Evolutionary conservation across 257 asterid genomes (phyloP).

Genomic region (Ilex asprella): DNA sequence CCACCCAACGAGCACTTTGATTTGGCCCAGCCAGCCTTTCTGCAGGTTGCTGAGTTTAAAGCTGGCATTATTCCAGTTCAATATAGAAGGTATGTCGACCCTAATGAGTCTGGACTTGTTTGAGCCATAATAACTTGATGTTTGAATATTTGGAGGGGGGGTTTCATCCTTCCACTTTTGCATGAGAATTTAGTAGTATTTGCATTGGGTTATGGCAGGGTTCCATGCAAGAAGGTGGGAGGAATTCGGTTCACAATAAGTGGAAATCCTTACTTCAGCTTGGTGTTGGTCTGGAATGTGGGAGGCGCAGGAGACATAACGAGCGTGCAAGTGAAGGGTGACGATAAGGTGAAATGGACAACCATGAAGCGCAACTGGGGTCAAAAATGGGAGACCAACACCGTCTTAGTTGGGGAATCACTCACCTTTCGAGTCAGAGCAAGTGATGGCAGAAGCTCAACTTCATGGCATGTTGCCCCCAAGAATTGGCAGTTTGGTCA

Average conservation of each 20-base stretch:
- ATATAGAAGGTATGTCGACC: conserved; percentile 27
- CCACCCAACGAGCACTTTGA: conserved; percentile 37
- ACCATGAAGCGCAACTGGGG: conserved; percentile 32
- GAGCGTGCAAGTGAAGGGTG: conserved; percentile 26
- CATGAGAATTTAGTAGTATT: too few relatives aligned
- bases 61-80: conserved; percentile 37
- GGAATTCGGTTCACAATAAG: conserved; percentile 34
- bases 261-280: conserved; percentile 34
- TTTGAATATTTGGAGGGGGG: too few relatives aligned
- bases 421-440: conserved; percentile 34
- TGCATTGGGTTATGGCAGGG: conserved; percentile 14
- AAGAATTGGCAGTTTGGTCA: conserved; percentile 40
- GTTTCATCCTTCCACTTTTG: too few relatives aligned
- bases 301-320: conserved; percentile 43
- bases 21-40: conserved; percentile 33
- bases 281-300: conserved; percentile 35
- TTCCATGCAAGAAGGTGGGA: conserved; percentile 45
- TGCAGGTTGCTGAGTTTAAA: conserved; percentile 29
- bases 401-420: conserved; percentile 18
- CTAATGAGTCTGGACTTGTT: too few relatives aligned
- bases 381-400: conserved; percentile 32
- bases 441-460: conserved; percentile 28
- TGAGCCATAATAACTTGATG: too few relatives aligned
- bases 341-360: conserved; percentile 17
- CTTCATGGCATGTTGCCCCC: conserved; percentile 17